phyloP scores from a whole-genome alignment of 2,329 filamentous ascomycete genomes.

The Raffaelea albimanens region DNA sequence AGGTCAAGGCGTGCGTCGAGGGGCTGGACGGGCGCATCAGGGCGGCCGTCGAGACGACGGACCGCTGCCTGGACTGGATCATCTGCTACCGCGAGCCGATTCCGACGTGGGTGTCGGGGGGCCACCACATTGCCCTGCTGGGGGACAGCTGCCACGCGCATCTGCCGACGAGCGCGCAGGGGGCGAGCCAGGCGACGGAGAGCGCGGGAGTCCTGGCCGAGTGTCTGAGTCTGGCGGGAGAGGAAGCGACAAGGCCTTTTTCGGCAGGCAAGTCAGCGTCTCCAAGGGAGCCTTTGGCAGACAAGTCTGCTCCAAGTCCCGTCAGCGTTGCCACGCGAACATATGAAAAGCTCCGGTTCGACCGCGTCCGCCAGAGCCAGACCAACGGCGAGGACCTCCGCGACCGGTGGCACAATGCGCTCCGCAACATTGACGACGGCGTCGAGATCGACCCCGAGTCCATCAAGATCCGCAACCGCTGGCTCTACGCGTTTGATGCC shows the following conservation, averaged over 20 bases:
- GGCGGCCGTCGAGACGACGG: slow-evolving; percentile 34
- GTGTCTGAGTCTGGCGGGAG: slow-evolving; percentile 25
- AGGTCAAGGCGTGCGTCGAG: slow-evolving; percentile 26
- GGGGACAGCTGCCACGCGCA: slow-evolving; percentile 47
- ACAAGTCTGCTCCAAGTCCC: no score
- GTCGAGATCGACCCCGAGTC: slow-evolving; percentile 34
- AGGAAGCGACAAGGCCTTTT: no score
- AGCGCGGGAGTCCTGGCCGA: slow-evolving; percentile 36
- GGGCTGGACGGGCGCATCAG: slow-evolving; percentile 34
- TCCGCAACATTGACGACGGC: slow-evolving; percentile 30
- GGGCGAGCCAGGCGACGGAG: slow-evolving; percentile 44
- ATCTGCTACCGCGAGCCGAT: slow-evolving; percentile 44
- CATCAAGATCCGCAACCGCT: slow-evolving; percentile 36
- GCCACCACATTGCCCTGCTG: slow-evolving; percentile 36
- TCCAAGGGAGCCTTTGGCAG: no score
- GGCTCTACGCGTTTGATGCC: slow-evolving; percentile 36
- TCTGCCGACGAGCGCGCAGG: slow-evolving; percentile 42
- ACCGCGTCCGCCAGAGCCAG: slow-evolving; percentile 28
- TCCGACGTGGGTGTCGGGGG: slow-evolving; percentile 37
- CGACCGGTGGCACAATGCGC: slow-evolving; percentile 32
- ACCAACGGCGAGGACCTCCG: slow-evolving; percentile 33
- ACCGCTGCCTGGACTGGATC: slow-evolving; percentile 41
- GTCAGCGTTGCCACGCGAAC: slow-evolving; percentile 21
- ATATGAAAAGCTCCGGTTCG: slow-evolving; percentile 33
- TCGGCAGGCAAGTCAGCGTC: no score